A percentile compares a stretch with the other conserved stretches of the same genome.
These are phyloP conservation scores for Miscanthus sacchariflorus DNA, from an alignment of 202 grass and related monocot genomes.

Conservation along the genomic window DNA sequence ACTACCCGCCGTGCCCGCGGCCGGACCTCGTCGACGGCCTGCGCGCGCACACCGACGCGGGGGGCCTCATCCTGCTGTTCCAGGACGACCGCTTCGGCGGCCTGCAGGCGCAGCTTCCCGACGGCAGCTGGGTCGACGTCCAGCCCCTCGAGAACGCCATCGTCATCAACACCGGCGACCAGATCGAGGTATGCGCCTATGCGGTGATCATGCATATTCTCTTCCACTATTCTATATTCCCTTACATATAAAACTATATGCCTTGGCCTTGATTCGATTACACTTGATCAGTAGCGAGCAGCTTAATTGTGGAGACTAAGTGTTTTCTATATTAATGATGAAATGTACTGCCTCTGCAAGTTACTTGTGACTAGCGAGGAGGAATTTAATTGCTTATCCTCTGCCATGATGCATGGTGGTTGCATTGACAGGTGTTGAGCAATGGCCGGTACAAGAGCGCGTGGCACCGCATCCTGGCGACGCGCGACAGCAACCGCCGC, in stretches of 20 bases:
- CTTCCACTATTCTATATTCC: too few species aligned
- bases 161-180: conserved; percentile 95
- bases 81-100: conserved; percentile 88
- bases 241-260: too few species aligned
- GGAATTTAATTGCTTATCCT: too few species aligned
- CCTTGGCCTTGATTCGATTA: conserved; percentile 35
- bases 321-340: neutral
- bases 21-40: conserved; percentile 76
- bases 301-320: conserved; percentile 8
- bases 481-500: conserved; percentile 66
- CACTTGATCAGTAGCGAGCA: conserved; percentile 30
- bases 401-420: neutral
- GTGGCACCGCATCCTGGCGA: conserved; percentile 87
- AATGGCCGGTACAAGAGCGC: conserved; percentile 88
- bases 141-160: conserved; percentile 86
- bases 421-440: conserved; percentile 54
- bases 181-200: conserved; percentile 60
- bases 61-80: conserved; percentile 88
- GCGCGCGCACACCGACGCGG: conserved; percentile 86
- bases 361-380: too few species aligned
- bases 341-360: neutral
- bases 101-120: conserved; percentile 65
- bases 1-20: conserved; percentile 88
- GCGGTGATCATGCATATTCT: too few species aligned
- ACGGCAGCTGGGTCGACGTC: conserved; percentile 73